phyloP scores from a whole-genome alignment of 2,329 filamentous ascomycete species.

The Daldinia sp. region DNA sequence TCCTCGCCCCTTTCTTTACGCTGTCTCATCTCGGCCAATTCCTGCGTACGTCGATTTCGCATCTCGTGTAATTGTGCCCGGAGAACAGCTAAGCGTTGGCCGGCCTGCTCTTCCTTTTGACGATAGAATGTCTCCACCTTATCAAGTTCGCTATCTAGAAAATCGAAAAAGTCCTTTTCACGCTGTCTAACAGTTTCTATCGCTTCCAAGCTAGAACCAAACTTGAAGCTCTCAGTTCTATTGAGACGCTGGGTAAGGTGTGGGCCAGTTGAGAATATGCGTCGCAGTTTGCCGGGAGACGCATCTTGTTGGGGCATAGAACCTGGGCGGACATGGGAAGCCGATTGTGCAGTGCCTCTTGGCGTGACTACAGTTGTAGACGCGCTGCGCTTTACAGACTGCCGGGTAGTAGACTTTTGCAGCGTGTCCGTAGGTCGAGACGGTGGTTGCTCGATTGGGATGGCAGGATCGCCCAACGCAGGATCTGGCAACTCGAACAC shows the following conservation, averaged over 20 bases:
- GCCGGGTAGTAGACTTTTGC: conserved; percentile 43
- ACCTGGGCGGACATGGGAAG: conserved; percentile 35
- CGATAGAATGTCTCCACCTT: conserved; percentile 95
- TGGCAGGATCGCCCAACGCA: conserved; percentile 55
- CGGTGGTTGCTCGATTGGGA: conserved; percentile 25
- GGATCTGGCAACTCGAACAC: conserved; percentile 67
- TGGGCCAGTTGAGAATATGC: conserved; percentile 57
- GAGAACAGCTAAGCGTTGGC: conserved; percentile 75
- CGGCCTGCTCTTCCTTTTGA: conserved; percentile 87
- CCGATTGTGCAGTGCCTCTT: conserved; percentile 23
- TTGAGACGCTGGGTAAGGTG: conserved; percentile 49
- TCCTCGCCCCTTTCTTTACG: conserved; percentile 51
- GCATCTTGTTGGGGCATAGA: conserved; percentile 44
- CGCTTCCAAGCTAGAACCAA: conserved; percentile 59
- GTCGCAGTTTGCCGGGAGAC: conserved; percentile 51
- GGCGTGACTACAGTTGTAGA: conserved; percentile 48
- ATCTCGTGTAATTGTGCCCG: conserved; percentile 92
- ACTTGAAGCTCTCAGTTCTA: conserved; percentile 53
- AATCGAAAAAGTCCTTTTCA: conserved; percentile 87
- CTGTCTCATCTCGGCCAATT: conserved; percentile 66
- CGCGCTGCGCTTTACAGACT: conserved; percentile 54
- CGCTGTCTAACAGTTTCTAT: conserved; percentile 71
- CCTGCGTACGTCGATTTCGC: conserved; percentile 83
- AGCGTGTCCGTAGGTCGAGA: conserved; percentile 30
- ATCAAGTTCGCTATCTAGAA: conserved; percentile 84